A percentile compares a stretch with the other conserved stretches of the same genome.
Conservation (phyloP, 2,329 filamentous ascomycete genomes). For the Metarhizium sp. region DNA sequence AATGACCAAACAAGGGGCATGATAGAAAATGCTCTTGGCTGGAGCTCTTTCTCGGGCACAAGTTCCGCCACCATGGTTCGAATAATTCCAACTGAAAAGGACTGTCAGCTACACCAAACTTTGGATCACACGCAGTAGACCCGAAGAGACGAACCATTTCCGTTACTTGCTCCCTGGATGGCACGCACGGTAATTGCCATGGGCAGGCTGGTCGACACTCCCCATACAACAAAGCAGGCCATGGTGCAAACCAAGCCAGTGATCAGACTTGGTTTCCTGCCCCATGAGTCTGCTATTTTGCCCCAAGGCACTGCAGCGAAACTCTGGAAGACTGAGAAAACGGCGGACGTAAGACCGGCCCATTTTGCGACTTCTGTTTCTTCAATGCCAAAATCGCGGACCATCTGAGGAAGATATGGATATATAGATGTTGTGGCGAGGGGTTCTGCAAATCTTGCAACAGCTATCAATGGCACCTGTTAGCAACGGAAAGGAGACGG, state of each 20-base stretch:
- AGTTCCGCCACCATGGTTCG: slow-evolving; percentile 88
- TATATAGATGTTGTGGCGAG: slow-evolving; percentile 63
- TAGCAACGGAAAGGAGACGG: neutral
- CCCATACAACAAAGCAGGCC: slow-evolving; percentile 72
- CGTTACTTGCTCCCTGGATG: slow-evolving; percentile 76
- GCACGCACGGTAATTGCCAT: slow-evolving; percentile 74
- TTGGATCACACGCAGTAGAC: slow-evolving; percentile 6
- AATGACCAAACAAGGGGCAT: slow-evolving; percentile 90
- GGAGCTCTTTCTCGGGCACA: slow-evolving; percentile 77
- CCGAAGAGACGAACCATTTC: slow-evolving; percentile 52
- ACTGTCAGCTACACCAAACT: neutral
- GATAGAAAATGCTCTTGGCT: slow-evolving; percentile 81
- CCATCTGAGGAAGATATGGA: slow-evolving; percentile 70
- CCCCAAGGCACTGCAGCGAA: slow-evolving; percentile 68
- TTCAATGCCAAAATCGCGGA: slow-evolving; percentile 64
- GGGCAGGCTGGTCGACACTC: slow-evolving; percentile 66
- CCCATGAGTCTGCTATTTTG: slow-evolving; percentile 64
- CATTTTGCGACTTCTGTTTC: slow-evolving; percentile 68
- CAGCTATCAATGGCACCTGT: slow-evolving; percentile 36
- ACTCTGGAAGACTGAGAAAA: slow-evolving; percentile 65
- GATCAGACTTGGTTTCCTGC: slow-evolving; percentile 76
- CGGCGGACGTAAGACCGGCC: slow-evolving; percentile 65
- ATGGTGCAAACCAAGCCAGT: slow-evolving; percentile 68
- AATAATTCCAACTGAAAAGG: slow-evolving; percentile 65
- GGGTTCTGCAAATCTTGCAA: slow-evolving; percentile 72